Base-by-base conservation (phyloP, 306 rosid genomes). In the Malus fusca region DNA sequence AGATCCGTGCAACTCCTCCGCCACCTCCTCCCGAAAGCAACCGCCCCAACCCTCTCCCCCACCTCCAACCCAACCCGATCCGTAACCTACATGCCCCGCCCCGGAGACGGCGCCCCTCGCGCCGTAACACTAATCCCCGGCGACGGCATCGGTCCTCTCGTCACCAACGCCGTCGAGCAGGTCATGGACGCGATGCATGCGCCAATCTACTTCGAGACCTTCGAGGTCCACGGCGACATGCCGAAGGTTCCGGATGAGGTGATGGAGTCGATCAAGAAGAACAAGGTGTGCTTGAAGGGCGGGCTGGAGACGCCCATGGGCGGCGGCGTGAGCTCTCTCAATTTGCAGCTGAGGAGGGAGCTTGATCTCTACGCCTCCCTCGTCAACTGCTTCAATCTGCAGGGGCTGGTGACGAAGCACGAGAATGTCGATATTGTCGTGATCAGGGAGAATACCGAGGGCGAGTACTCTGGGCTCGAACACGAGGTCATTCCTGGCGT, bases 401-500 rank as follows among this genome's bases (percentile, higher is more conserved):
- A 90, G 6, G 96, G 98, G 12, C 75, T 92, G 46, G 81, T 82
- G 51, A 90, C 94, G 25, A 79, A 88, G 69, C 98, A 92, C 59
- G 83, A 92, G 22, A 90, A 88, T 26, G 98, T 92, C 4, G 96
- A 92, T 69, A 92, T 92, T 72, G 96, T 92, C 11, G 98, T 92
- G 6, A 89, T 92, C 37, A 83, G 94, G 77, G 98, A 92, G 83
- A 92, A 92, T 64, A 92, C 96, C 0, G 98, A 92, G 82, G 98
- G 98, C 0, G 98, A 92, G 82, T 92, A 92, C 78, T 48, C 98
- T 2, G 98, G 98, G 14, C 87, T 90, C 62, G 98, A 92, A 68
- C 97, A 92, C 48, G 96, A 92, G 87, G 96, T 92, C 44, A 90
- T 92, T 84, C 97, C 97, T 4, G 97, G 97, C 33, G 97, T 92